These are phyloP conservation scores for Colletotrichum phormii DNA, from an alignment of 2,329 filamentous ascomycete genomes.

Conservation along the genomic window DNA sequence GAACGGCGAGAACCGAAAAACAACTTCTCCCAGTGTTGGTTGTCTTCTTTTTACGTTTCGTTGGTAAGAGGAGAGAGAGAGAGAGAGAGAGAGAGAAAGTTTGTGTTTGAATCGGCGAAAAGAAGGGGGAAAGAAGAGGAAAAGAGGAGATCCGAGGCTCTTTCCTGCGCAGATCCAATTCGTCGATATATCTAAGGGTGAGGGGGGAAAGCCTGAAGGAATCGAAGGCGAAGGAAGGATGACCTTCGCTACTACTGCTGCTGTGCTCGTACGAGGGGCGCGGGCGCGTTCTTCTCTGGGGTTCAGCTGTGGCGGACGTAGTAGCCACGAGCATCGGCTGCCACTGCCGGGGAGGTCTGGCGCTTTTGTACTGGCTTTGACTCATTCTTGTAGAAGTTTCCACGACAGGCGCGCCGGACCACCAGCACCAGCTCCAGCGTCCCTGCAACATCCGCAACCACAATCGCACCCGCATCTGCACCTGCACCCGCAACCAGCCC, in stretches of 20 bases:
- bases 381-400: slow-evolving; percentile 60
- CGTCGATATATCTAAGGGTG: slow-evolving; percentile 30
- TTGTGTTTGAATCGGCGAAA: neutral
- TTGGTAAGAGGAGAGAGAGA: neutral
- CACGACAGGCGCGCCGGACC: slow-evolving; percentile 41
- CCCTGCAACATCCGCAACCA: slow-evolving; percentile 29
- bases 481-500: slow-evolving; percentile 1
- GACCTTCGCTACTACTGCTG: slow-evolving; percentile 1
- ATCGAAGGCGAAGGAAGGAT: neutral
- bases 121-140: neutral
- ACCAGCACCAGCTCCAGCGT: slow-evolving; percentile 13
- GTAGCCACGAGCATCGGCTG: slow-evolving; percentile 37
- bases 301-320: slow-evolving; percentile 41
- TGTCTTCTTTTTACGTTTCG: neutral
- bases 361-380: slow-evolving; percentile 52
- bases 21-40: neutral
- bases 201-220: slow-evolving; percentile 19
- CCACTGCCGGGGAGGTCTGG: slow-evolving; percentile 41
- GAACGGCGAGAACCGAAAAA: neutral
- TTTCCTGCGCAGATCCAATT: slow-evolving; percentile 14
- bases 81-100: neutral
- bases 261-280: slow-evolving; percentile 32
- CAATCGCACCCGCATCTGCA: neutral
- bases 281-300: slow-evolving; percentile 26
- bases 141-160: slow-evolving; percentile 15